These are phyloP conservation scores for Coelastrella sp. DNA, from an alignment of 139 green algal genomes.

Conservation along the genomic window DNA sequence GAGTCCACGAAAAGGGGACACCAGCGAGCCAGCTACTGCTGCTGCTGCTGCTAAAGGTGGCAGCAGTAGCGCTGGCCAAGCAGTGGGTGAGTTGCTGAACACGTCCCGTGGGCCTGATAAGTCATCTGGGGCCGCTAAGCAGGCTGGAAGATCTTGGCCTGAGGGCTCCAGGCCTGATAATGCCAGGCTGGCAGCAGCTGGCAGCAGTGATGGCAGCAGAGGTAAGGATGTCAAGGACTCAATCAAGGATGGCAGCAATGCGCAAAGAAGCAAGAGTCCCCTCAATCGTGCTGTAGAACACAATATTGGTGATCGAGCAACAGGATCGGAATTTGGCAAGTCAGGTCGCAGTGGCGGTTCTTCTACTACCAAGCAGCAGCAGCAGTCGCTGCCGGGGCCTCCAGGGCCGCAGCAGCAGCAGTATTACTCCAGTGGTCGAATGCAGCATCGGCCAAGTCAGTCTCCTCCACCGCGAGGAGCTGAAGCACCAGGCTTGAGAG, in stretches of 20 bases:
- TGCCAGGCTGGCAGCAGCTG: not conserved
- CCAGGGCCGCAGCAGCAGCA: not conserved
- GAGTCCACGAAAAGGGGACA: not conserved
- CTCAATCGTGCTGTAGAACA: not conserved
- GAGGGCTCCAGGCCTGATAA: not conserved
- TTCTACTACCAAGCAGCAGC: not conserved
- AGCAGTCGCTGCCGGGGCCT: not conserved
- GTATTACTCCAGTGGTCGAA: not conserved
- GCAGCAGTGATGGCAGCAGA: not conserved
- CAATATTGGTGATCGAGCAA: not conserved
- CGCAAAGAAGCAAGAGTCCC: not conserved
- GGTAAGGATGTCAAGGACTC: not conserved
- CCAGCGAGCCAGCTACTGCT: not conserved
- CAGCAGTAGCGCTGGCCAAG: not conserved
- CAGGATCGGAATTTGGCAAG: no score
- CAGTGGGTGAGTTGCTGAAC: not conserved
- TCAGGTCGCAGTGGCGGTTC: not conserved
- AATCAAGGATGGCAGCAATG: not conserved
- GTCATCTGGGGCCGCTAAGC: not conserved
- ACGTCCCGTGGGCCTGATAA: not conserved
- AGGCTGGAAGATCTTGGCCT: not conserved
- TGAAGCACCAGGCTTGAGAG: not conserved
- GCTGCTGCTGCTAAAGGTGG: slow-evolving; percentile 14
- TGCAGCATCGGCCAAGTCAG: not conserved
- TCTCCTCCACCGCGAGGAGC: not conserved